Evolutionary conservation across 176 grass and related monocot genomes (phyloP).

Genomic region (Eleusine indica): DNA sequence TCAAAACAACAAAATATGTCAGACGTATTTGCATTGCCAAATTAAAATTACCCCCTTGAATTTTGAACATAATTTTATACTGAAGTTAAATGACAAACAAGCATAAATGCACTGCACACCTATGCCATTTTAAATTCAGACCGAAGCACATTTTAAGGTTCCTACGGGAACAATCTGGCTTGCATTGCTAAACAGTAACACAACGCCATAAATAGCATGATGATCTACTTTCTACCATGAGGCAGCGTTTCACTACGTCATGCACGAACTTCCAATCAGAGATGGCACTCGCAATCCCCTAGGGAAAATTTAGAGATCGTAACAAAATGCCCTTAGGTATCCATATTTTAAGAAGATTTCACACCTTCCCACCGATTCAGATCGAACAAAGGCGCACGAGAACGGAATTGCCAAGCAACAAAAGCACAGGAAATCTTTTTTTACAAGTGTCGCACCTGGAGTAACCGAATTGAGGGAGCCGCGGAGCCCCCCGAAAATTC

Average conservation of each 20-base stretch:
- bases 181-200: background rate
- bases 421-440: slow-evolving; percentile 2
- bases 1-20: background rate
- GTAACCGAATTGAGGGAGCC: slow-evolving; percentile 15
- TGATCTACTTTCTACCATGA: background rate
- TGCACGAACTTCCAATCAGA: background rate
- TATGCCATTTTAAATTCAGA: slow-evolving; percentile 17
- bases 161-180: background rate
- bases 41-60: background rate
- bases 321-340: background rate
- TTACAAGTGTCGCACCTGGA: slow-evolving; percentile 40
- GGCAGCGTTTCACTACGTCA: background rate
- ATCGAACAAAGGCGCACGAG: background rate
- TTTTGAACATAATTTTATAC: background rate
- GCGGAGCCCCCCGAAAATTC: slow-evolving; percentile 18
- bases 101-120: slow-evolving; percentile 5
- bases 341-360: background rate
- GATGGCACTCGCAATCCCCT: background rate
- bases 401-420: background rate
- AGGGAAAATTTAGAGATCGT: background rate
- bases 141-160: slow-evolving; percentile 8
- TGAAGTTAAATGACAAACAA: background rate
- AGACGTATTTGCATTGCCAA: slow-evolving; percentile 7
- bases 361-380: background rate
- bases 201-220: background rate